Evolutionary conservation across 208 protist species (phyloP).

Genomic region (Leishmania gerbilli): DNA sequence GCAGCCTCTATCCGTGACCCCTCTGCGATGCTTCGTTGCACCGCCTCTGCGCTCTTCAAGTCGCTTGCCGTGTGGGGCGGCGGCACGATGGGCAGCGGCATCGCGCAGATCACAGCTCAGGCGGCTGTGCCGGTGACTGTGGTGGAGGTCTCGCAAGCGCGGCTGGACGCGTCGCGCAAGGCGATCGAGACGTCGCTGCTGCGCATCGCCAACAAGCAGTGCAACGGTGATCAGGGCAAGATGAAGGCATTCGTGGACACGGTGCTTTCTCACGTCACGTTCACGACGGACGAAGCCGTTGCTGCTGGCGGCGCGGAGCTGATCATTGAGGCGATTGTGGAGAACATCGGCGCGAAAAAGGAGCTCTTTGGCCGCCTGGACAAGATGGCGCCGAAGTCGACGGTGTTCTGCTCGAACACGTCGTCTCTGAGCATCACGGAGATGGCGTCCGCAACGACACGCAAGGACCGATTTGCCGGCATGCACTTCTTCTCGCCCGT

Average conservation of each 20-base stretch:
- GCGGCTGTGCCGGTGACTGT: slow-evolving; percentile 56
- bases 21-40: slow-evolving; percentile 27
- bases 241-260: slow-evolving; percentile 48
- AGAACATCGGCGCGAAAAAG: slow-evolving; percentile 71
- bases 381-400: slow-evolving; percentile 49
- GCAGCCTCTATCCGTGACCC: neutral
- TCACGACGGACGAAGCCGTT: slow-evolving; percentile 52
- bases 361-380: slow-evolving; percentile 55
- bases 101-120: slow-evolving; percentile 63
- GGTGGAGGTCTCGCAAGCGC: slow-evolving; percentile 62
- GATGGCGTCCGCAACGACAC: slow-evolving; percentile 55
- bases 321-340: slow-evolving; percentile 69
- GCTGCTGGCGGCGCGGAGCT: slow-evolving; percentile 49
- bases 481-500: slow-evolving; percentile 94
- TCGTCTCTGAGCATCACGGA: slow-evolving; percentile 76
- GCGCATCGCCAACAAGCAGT: slow-evolving; percentile 69
- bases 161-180: slow-evolving; percentile 49
- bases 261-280: slow-evolving; percentile 51
- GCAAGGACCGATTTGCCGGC: slow-evolving; percentile 73
- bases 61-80: slow-evolving; percentile 59
- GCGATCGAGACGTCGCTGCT: slow-evolving; percentile 51
- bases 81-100: slow-evolving; percentile 78
- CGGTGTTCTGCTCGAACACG: slow-evolving; percentile 89
- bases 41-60: slow-evolving; percentile 34
- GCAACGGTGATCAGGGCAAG: slow-evolving; percentile 41